Evolutionary conservation across 352 stramenopile genomes (phyloP), one percentile per base, ranked within the genome.

Genomic region (Phytophthora pini): DNA sequence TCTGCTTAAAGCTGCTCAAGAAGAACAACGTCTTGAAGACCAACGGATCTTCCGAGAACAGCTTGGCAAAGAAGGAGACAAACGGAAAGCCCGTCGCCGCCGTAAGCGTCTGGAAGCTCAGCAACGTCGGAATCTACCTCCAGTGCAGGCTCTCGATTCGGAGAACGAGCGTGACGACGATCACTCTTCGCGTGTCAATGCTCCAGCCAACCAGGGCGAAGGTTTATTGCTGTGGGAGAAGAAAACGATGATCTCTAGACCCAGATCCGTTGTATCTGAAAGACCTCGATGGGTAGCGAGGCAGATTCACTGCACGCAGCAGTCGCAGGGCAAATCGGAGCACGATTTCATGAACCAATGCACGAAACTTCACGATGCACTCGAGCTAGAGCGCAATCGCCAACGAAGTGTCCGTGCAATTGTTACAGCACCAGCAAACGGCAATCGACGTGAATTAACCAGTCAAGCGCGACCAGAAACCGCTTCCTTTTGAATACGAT

Each of bases 11-110:
- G 73, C 65, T 20, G 58, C 74, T 20, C 61, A 86, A 3, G 74
- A 87, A 39, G 44, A 56, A 15, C 61, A 70, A 31, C 72, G 76
- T 17, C 73, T 89, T 17, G 68, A 83, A n/a, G 78, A 84, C 15
- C 82, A 89, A 62, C 64, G 65, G 6, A 52, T 85, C 7, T 89
- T 89, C 32, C 65, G 74, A 22, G 68, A 72, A 17, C 75, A 80
- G 13, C 69, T 88, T 10, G 72, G 69, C 0, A 56, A 65, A 15
- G 71, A 89, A 54, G 79, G 71, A 17, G 54, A 63, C 7, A 82
- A 81, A 36, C 79, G 72, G 40, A 88, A 84, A 24, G 63, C 76
- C 50, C 65, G 62, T 0, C 68, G 71, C 29, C 76, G 67, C 17
- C 66, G 40, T 13, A 55, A 74, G 13, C 80, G 82, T 13, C 57